Base-by-base conservation (phyloP, 257 asterid species). In the Przewalskia tangutica region DNA sequence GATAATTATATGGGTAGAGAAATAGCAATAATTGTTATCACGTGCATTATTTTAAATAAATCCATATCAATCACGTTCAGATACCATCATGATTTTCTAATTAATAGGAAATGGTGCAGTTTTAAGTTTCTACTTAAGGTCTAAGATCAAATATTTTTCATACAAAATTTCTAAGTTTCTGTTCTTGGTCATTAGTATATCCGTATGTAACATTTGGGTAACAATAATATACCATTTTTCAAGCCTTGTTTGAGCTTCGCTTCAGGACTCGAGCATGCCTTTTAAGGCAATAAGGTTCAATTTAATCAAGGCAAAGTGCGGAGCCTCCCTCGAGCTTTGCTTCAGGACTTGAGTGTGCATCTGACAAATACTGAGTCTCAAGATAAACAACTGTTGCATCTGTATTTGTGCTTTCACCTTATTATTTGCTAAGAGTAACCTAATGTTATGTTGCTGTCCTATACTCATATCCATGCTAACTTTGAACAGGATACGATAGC, bases 401-500 rank as follows among this genome's bases (percentile, higher is more conserved):
- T 23, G 60, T 3, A 23, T 59, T 67, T 0, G 40, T 81, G 32
- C 79, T 83, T 32, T 54, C 77, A 83, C 63, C n/a, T 70, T 68
- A 81, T 82, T 54, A 40, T 77, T 8, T n/a, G 63, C 32, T n/a
- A 60, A 23, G n/a, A 11, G 23, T 23, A 66, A 2, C 51, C 36
- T 46, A 67, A 56, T 44, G 79, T n/a, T 81, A 73, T 85, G 75
- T 62, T 70, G 8, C 62, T 50, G 27, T 16, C 80, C 80, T 50
- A 75, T 62, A 50, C 80, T 75, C 38, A 50, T 71, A 46, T 23
- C 23, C 16, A 3, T 75, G 46, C 62, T 75, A 73, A 50, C 46
- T 75, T 75, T 86, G 53, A 81, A 79, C 97, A 96, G 99, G 97
- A 92, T 54, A 96, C 99, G 34, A 87, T 96, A 50, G 92, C 84